Conservation (phyloP, 2,329 filamentous ascomycete genomes). For the Diaporthe sp. region DNA sequence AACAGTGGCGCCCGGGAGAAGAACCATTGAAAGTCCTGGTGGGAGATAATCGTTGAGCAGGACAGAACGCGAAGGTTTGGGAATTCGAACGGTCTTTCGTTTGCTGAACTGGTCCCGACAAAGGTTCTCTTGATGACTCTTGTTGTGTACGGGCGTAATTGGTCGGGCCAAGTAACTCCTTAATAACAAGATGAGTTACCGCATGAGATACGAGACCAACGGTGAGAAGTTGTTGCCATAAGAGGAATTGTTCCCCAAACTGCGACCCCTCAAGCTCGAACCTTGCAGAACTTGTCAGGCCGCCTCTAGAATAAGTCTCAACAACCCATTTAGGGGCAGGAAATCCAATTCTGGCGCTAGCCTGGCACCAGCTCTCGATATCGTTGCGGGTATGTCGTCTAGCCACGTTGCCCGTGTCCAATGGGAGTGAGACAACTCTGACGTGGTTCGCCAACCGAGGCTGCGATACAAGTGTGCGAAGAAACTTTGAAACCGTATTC, state of each 20-base stretch:
- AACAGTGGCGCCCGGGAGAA: not conserved
- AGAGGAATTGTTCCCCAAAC: not conserved
- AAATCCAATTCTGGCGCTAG: not conserved
- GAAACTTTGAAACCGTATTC: not conserved
- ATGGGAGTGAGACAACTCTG: not conserved
- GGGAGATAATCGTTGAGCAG: no score
- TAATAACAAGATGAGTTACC: not conserved
- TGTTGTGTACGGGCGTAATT: not conserved
- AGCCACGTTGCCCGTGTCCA: no score
- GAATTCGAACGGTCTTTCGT: not conserved
- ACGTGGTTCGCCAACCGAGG: not conserved
- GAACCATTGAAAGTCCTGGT: not conserved
- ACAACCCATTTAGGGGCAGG: not conserved
- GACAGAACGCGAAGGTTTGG: not conserved
- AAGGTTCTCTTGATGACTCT: rapidly evolving
- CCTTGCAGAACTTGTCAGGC: no score
- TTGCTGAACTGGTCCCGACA: not conserved
- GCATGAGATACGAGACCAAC: not conserved
- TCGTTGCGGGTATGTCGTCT: not conserved
- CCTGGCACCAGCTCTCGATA: not conserved
- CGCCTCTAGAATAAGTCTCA: no score
- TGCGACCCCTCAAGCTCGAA: not conserved
- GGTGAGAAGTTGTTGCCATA: not conserved
- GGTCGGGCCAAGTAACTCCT: not conserved
- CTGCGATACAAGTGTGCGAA: not conserved